Base-by-base conservation (phyloP, 495 filamentous ascomycete species). In the Penicillium waksmanii region DNA sequence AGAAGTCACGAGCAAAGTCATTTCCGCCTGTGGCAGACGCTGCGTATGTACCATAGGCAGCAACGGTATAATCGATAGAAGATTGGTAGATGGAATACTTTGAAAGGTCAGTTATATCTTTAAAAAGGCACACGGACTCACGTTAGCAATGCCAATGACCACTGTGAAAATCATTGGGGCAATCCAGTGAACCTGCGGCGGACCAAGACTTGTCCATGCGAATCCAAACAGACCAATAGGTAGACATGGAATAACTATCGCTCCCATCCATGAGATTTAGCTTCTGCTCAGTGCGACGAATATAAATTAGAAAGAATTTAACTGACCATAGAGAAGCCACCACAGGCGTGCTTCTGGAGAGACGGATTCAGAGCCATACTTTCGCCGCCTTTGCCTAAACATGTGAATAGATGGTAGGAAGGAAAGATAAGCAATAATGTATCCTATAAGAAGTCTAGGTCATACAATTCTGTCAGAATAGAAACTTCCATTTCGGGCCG, bases 41-140 rank as follows among this genome's bases (percentile, higher is more conserved):
- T 23, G 88, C 85, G 70, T 91, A 92, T 1, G 86, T 86, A 0
- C 89, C 90, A 66, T 93, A 92, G 1, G 87, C 83, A 46, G 83
- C 85, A 17, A 92, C 84, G 88, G 91, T 92, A 73, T 93, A 93
- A 62, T 93, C 89, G 57, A 92, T 89, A 0, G 90, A 91, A 1
- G 87, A 87, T 87, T 91, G 90, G 73, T 90, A 89, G 62, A 90
- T 89, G 52, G 80, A 77, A 60, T 89, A 89, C 23, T 23, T 23
- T 23, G 23, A 23, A 23, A 23, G 23, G 23, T 23, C 23, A 23
- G 23, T 2, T 3, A 23, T 23, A 3, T 23, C 23, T 23, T 23
- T 3, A 23, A 23, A 2, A 23, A 23, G 23, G 23, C 1, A 23
- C 23, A 23, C 23, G 23, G 23, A 23, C 23, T 23, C 23, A 23